These are phyloP conservation scores for Mortierella sp. DNA, from an alignment of 371 early-diverging fungal genomes.

Conservation along the genomic window DNA sequence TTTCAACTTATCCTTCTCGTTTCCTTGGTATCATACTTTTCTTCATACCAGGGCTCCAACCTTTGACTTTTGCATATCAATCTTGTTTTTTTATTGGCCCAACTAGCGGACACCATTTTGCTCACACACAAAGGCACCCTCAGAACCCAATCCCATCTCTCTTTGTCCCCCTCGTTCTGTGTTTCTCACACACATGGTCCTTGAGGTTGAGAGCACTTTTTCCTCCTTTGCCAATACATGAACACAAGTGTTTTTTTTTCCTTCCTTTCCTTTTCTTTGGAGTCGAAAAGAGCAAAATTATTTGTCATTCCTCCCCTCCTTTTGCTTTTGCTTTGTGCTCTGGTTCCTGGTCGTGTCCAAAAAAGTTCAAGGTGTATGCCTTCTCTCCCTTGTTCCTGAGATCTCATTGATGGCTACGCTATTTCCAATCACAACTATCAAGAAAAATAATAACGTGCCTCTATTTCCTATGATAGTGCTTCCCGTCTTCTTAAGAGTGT, in stretches of 20 bases:
- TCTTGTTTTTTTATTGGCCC: neutral
- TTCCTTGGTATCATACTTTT: neutral
- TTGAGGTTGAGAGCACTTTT: neutral
- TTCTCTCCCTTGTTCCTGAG: no score
- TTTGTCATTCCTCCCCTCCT: neutral
- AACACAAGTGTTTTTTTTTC: neutral
- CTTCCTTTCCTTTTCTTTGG: neutral
- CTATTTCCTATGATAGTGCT: no score
- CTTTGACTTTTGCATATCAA: neutral
- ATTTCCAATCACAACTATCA: neutral
- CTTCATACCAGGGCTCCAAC: neutral
- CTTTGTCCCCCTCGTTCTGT: neutral
- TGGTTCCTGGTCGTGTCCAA: neutral
- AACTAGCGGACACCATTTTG: neutral
- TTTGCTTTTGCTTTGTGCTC: no score
- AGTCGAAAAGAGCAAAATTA: conserved; percentile 7
- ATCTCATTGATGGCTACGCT: no score
- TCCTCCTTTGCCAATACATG: neutral
- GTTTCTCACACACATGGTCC: neutral
- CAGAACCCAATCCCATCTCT: neutral
- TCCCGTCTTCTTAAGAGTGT: no score
- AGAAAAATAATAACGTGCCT: no score
- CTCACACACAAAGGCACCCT: neutral
- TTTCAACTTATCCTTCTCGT: neutral
- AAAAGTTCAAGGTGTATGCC: neutral